Evolutionary conservation across 2,329 filamentous ascomycete species (phyloP), one percentile per base, ranked within the genome.

Genomic region (Fusarium oxysporum): DNA sequence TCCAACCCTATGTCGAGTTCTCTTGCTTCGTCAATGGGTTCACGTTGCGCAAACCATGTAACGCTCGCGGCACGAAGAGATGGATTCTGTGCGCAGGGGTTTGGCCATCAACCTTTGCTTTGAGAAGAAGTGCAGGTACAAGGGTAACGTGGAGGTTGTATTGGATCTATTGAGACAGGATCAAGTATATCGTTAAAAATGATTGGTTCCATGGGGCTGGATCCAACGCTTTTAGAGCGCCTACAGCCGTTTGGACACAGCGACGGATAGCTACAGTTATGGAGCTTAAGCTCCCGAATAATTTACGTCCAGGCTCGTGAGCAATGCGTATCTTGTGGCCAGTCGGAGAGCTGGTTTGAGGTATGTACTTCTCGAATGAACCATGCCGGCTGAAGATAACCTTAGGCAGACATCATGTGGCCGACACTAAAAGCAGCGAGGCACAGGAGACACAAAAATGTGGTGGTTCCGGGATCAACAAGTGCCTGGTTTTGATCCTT

Each of bases 201-300:
- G 37, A 70, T 65, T 72, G 70, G 69, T 72, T 53, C 71, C 71
- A 62, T 40, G 25, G 28, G n/a, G 50, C 44, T 51, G 71, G 71
- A 41, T 45, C 62, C 35, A 50, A 50, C 47, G 32, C 41, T 30
- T 41, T 54, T 25, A 48, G 25, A 57, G 47, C 30, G n/a, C 21
- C 12, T 41, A 17, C 33, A 54, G 16, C 50, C 50, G 50, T 54
- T n/a, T 54, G 28, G 33, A 37, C 63, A 70, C 25, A 35, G 28
- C 47, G 51, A 45, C 70, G 73, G 70, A 28, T 44, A 44, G 14
- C 43, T 44, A 62, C 68, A 76, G 66, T 44, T 32, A 41, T 61
- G 60, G 38, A 62, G 35, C 38, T 48, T 59, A 30, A 66, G 51
- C 50, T 48, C 30, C 44, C 32, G 38, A 25, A 48, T 37, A 37